phyloP scores from a whole-genome alignment of 352 stramenopile species.

The Elongisporangium anandrum region DNA sequence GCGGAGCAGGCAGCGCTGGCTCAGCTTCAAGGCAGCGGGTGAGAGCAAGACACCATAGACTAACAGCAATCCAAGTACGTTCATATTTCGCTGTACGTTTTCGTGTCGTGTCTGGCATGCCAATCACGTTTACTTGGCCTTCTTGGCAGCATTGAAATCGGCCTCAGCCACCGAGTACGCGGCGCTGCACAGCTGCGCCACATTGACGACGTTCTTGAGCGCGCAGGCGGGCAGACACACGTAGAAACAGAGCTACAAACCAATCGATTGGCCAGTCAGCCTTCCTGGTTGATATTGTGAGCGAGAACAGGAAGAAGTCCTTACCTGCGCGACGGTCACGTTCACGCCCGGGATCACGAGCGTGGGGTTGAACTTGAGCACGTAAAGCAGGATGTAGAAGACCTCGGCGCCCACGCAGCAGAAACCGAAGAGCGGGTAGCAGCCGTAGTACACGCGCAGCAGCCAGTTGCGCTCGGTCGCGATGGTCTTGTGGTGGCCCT shows the following conservation, averaged over 20 bases:
- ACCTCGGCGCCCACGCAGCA: conserved; percentile 91
- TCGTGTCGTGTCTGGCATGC: background rate
- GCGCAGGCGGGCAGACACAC: conserved; percentile 87
- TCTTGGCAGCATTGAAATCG: conserved; percentile 49
- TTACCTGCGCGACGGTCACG: conserved; percentile 55
- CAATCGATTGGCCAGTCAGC: conserved; percentile 6
- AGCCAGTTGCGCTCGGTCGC: conserved; percentile 91
- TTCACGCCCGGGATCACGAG: conserved; percentile 50
- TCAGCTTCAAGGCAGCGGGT: background rate
- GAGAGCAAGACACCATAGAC: background rate
- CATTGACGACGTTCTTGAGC: conserved; percentile 92
- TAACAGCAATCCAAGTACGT: background rate
- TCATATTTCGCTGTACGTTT: conserved; percentile 1
- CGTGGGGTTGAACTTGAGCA: conserved; percentile 77
- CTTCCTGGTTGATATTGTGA: conserved; percentile 6
- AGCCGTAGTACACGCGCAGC: conserved; percentile 92
- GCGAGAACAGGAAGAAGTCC: background rate
- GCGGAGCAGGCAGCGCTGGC: background rate
- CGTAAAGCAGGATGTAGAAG: conserved; percentile 91
- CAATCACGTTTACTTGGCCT: conserved; percentile 33
- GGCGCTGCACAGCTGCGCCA: conserved; percentile 87
- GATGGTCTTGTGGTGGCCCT: conserved; percentile 94
- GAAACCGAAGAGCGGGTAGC: conserved; percentile 91
- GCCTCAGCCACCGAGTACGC: conserved; percentile 73
- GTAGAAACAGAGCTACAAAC: conserved; percentile 70